A percentile compares a stretch with the other conserved stretches of the same genome.
These are phyloP conservation scores for Ailanthus altissimus DNA, from an alignment of 345 rosid species.

Conservation along the genomic window DNA sequence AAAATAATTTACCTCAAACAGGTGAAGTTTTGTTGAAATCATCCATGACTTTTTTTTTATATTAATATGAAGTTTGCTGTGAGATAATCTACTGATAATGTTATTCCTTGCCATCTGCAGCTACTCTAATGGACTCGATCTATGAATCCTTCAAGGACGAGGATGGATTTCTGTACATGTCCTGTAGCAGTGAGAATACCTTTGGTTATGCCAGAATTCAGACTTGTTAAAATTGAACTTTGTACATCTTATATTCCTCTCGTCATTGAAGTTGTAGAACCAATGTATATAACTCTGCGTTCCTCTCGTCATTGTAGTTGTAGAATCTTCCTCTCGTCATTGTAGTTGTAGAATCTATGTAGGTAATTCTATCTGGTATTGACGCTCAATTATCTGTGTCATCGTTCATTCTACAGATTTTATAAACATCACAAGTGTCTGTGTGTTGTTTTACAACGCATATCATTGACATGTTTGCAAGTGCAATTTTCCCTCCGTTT, in stretches of 20 bases:
- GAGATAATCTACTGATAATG: neutral
- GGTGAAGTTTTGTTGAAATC: conserved; percentile 33
- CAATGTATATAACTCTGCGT: conserved; percentile 7
- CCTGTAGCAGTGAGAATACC: conserved; percentile 86
- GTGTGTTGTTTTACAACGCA: neutral
- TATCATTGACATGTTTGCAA: neutral
- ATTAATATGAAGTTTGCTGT: neutral
- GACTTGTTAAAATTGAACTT: conserved; percentile 10
- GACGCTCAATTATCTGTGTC: conserved; percentile 12
- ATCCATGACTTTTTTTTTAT: neutral
- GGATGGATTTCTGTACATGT: conserved; percentile 88
- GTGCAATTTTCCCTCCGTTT: neutral
- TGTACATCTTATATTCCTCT: neutral
- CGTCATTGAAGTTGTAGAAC: conserved; percentile 1
- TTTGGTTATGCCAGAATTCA: conserved; percentile 40
- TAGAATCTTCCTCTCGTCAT: neutral
- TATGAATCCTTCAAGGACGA: conserved; percentile 79
- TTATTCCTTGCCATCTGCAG: conserved; percentile 36
- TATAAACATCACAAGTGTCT: neutral
- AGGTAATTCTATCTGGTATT: conserved; percentile 12
- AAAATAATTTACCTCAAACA: conserved; percentile 82
- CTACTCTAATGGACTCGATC: conserved; percentile 60
- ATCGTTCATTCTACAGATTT: conserved; percentile 15
- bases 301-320: neutral
- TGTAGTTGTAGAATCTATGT: conserved; percentile 11